Evolutionary conservation across 257 asterid species (phyloP), one percentile per base, ranked within the genome.

Genomic region (Apocynum venetum): DNA sequence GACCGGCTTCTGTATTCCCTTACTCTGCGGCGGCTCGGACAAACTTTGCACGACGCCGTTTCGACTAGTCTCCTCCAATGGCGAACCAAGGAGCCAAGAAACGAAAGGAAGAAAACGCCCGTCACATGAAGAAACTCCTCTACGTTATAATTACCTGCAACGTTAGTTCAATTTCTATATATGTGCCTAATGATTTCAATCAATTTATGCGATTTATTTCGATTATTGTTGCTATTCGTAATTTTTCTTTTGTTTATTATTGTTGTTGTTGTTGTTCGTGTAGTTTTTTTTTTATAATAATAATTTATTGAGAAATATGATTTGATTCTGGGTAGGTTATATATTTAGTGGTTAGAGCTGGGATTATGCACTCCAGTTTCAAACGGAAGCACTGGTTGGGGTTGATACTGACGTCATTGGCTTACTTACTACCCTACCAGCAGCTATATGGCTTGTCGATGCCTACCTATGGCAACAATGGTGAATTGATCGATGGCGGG

Each of bases 71-170:
- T 15, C 44, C 68, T 52, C 38, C 59, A 12, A 95, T 95, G 98
- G 98, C 98, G 77, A 92, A 95, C 83, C 98, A 95, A 85, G 98
- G 98, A 51, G 98, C 98, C 51, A 95, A 95, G 90, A 95, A 95
- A 77, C 97, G 99, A 25, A 95, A 82, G 70, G 99, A 95, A 74
- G 98, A 90, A 78, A 95, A 95, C 79, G 72, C 81, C 47, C 98
- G 98, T 71, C 99, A 89, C 84, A 88, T 93, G 91, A 84, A 81
- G 84, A 91, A 83, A 53, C 94, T 95, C 40, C 83, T 87, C 73
- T 91, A 89, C 53, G 74, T 86, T 85, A 89, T 95, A 88, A 64
- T 92, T 88, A 86, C 83, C 81, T 80, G 91, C 87, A 95, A 95
- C 73, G 99, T 93, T 85, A 74, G 47, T 72, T 76, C 40, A 46